Base-by-base conservation (phyloP, 2,329 filamentous ascomycete genomes). In the Fusarium denticulatum region DNA sequence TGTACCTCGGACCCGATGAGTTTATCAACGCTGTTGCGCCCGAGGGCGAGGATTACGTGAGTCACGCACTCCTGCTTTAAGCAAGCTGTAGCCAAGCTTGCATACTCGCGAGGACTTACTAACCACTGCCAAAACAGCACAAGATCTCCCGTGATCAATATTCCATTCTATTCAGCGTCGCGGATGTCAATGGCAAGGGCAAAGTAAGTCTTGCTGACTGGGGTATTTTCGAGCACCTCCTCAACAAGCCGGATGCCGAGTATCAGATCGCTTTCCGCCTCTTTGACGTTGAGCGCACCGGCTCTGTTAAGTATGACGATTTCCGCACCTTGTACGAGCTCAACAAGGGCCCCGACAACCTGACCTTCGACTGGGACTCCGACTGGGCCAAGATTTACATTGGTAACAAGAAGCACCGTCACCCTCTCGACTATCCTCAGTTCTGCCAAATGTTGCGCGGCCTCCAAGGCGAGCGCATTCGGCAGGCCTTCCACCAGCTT, bases 251-350 rank as follows among this genome's bases (percentile, higher is more conserved):
- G 71, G 96, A 98, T 80, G 96, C 96, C 82, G 96, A 99, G 85
- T 99, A 99, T 85, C 95, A 98, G 83, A 97, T 99, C 78, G 96
- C 96, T 22, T 99, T 98, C 86, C 94, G 96, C 78, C 89, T 99
- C 62, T 99, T 99, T 84, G 96, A 98, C 80, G 88, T 94, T 77
- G 91, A 96, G 58, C 90, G 93, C 70, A 93, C 91, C 26, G 96
- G 96, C 69, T 89, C 89, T 55, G 94, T 99, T 79, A 96, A 95
- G 82, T 97, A 96, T 80, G 93, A 97, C 43, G 91, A 95, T 78
- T 95, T 99, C 84, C 91, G 94, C 80, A 88, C 90, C 67, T 86
- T 96, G 66, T 98, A 97, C 84, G 93, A 96, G 84, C 87, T 92
- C 78, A 97, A 97, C 88, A 97, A 96, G 86, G 92, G 92, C n/a